A percentile compares a stretch with the other conserved stretches of the same genome.
phyloP scores from a whole-genome alignment of 345 rosid genomes.

The Hypericum androsaemum region DNA sequence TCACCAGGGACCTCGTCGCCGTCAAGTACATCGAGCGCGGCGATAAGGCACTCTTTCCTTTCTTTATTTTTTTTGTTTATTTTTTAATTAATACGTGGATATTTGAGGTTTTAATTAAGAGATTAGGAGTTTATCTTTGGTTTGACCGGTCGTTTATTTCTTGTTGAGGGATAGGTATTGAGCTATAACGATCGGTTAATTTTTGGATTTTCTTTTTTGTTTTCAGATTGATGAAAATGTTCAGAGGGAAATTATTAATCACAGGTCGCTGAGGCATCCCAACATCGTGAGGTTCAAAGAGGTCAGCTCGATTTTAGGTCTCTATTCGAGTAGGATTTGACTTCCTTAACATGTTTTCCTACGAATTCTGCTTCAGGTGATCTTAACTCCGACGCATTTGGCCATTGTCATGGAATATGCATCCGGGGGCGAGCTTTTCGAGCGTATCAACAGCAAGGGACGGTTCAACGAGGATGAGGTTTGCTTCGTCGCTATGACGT shows the following conservation, averaged over 20 bases:
- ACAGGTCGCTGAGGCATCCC: slow-evolving; percentile 25
- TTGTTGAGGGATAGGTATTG: too few relatives aligned
- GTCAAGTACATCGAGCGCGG: slow-evolving; percentile 27
- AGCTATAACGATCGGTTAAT: too few relatives aligned
- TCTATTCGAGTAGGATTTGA: not conserved
- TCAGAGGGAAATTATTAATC: slow-evolving; percentile 28
- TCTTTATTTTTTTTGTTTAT: too few relatives aligned
- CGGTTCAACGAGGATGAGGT: slow-evolving; percentile 30
- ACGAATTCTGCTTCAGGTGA: slow-evolving; percentile 13
- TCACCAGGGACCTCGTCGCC: slow-evolving; percentile 25
- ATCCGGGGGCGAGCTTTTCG: slow-evolving; percentile 30
- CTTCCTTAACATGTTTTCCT: not conserved
- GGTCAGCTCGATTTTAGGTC: slow-evolving; percentile 9
- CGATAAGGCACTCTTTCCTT: slow-evolving; percentile 14
- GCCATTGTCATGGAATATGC: slow-evolving; percentile 32
- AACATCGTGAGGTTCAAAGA: slow-evolving; percentile 29
- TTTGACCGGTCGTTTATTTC: too few relatives aligned
- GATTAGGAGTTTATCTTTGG: too few relatives aligned
- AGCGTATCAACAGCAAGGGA: slow-evolving; percentile 19
- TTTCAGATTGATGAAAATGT: slow-evolving; percentile 28
- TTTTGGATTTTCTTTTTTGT: not conserved
- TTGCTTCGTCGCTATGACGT: not conserved
- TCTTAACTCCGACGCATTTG: slow-evolving; percentile 24
- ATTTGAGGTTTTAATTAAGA: too few relatives aligned
- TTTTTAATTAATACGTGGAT: too few relatives aligned